Evolutionary conservation across 306 rosid genomes (phyloP).

Genomic region (Carpinus fangiana): DNA sequence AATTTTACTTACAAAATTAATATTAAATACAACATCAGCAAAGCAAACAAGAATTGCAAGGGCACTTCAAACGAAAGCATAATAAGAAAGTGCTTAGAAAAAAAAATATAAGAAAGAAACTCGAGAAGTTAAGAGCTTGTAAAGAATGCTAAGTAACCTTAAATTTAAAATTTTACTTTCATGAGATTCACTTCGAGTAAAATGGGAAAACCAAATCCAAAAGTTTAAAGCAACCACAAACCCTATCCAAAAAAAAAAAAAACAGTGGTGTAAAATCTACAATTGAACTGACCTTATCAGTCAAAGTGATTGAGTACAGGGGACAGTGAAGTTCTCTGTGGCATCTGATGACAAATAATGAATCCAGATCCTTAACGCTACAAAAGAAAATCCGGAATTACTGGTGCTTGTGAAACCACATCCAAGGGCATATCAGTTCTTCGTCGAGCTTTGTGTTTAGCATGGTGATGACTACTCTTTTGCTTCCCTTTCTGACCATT

Average conservation of each 20-base stretch:
- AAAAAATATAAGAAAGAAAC: not conserved
- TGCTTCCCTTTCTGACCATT: slow-evolving; percentile 54
- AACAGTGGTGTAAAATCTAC: slow-evolving; percentile 40
- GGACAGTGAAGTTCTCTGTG: slow-evolving; percentile 13
- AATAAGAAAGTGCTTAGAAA: not conserved
- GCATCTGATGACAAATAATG: slow-evolving; percentile 27
- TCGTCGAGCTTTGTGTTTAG: slow-evolving; percentile 64
- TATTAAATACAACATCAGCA: not conserved
- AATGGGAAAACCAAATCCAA: slow-evolving; percentile 26
- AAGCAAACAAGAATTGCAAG: not conserved
- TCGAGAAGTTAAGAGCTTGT: not conserved
- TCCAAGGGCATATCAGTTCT: slow-evolving; percentile 59
- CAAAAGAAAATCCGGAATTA: slow-evolving; percentile 89
- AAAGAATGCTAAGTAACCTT: not conserved
- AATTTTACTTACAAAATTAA: not conserved
- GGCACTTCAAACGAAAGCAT: not conserved
- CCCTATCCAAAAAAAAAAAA: not conserved
- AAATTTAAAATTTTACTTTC: not conserved
- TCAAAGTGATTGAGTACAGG: slow-evolving; percentile 30
- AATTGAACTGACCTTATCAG: slow-evolving; percentile 29
- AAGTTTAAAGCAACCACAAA: slow-evolving; percentile 24
- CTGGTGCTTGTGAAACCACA: slow-evolving; percentile 64
- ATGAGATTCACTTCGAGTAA: slow-evolving; percentile 21
- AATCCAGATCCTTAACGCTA: slow-evolving; percentile 40
- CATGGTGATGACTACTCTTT: slow-evolving; percentile 58